phyloP scores from a whole-genome alignment of 116 monocot species.

The Posidonia oceanica region DNA sequence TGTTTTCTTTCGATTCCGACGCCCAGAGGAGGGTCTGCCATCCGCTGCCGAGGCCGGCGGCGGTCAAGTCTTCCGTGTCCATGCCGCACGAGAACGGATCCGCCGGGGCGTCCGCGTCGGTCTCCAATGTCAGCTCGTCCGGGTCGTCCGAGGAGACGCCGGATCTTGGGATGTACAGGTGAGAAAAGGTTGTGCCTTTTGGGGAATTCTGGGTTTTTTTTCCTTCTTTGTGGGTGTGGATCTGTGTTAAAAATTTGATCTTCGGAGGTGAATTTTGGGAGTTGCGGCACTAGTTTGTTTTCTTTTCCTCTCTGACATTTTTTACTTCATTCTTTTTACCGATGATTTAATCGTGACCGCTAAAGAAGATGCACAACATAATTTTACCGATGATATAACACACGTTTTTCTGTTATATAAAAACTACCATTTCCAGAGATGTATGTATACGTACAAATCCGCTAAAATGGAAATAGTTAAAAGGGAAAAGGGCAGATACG shows the following conservation, averaged over 20 bases:
- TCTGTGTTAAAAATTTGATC: not conserved
- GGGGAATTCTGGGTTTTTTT: not conserved
- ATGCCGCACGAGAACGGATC: slow-evolving; percentile 9
- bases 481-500: too few species aligned
- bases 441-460: too few species aligned
- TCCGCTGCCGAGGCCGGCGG: slow-evolving; percentile 29
- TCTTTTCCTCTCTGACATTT: too few species aligned
- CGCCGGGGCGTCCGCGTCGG: slow-evolving; percentile 8
- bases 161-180: slow-evolving; percentile 36
- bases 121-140: slow-evolving; percentile 21
- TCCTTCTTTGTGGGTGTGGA: not conserved
- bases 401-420: too few species aligned
- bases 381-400: too few species aligned
- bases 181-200: not conserved
- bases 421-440: too few species aligned
- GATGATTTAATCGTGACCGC: too few species aligned
- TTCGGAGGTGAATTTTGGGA: not conserved
- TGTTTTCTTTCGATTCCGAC: slow-evolving; percentile 19
- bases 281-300: too few species aligned
- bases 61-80: slow-evolving; percentile 8
- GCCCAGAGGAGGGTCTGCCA: slow-evolving; percentile 8
- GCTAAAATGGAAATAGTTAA: too few species aligned
- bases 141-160: slow-evolving; percentile 41
- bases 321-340: too few species aligned
- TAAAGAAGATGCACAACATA: too few species aligned